phyloP scores from a whole-genome alignment of 495 filamentous ascomycete genomes.

The Mytilinidion resinicola region DNA sequence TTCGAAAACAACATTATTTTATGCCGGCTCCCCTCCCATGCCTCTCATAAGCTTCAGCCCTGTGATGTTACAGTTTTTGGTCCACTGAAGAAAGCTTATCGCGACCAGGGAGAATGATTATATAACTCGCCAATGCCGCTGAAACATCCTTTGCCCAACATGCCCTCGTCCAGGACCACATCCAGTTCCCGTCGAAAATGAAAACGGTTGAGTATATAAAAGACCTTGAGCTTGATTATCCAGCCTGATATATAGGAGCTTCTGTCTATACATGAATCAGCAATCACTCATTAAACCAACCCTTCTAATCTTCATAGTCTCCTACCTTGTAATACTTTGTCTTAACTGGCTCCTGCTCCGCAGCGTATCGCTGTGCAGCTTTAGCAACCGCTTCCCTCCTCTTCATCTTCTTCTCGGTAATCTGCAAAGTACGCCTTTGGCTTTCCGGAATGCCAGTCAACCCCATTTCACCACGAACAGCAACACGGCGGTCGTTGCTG shows the following conservation, averaged over 20 bases:
- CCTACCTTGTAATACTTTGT: neutral
- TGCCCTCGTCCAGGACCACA: no score
- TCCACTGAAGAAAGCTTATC: neutral
- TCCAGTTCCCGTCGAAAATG: no score
- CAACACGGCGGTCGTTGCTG: constrained; percentile 17
- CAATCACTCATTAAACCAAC: neutral
- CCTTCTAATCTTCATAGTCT: neutral
- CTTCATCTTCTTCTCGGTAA: constrained; percentile 27
- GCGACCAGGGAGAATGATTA: neutral
- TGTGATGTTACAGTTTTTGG: neutral
- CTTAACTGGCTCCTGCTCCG: neutral
- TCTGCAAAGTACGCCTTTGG: constrained; percentile 20
- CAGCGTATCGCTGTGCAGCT: constrained; percentile 2
- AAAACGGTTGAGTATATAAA: neutral
- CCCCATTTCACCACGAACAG: constrained; percentile 26
- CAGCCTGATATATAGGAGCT: neutral
- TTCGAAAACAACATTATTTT: neutral
- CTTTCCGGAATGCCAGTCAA: constrained; percentile 20
- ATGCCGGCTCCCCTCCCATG: neutral
- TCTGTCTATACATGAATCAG: neutral
- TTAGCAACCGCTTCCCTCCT: constrained; percentile 26
- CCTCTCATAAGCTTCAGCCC: no score
- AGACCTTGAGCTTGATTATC: neutral
- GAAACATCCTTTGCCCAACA: no score
- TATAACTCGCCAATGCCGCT: no score